A percentile compares a stretch with the other conserved stretches of the same genome.
Evolutionary conservation across 2,329 filamentous ascomycete genomes (phyloP).

Genomic region (Verticillium longisporum): DNA sequence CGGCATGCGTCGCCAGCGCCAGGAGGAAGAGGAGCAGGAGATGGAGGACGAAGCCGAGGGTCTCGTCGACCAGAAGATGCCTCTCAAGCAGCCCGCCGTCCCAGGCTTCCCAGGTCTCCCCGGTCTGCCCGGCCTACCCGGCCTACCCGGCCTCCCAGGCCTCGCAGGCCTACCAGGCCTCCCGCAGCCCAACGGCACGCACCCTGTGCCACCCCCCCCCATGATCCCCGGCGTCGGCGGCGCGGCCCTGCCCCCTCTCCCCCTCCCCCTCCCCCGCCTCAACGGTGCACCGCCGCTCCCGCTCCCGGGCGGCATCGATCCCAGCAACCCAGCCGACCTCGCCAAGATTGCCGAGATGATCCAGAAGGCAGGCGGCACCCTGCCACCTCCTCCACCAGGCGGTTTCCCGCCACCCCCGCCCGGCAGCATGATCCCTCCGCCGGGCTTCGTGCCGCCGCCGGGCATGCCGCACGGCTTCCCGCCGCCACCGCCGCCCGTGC

Average conservation of each 20-base stretch:
- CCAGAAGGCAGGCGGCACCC: slow-evolving; percentile 56
- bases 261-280: slow-evolving; percentile 44
- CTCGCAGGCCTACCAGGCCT: slow-evolving; percentile 26
- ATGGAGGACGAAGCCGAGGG: slow-evolving; percentile 89
- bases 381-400: slow-evolving; percentile 40
- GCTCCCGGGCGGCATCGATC: slow-evolving; percentile 46
- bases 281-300: slow-evolving; percentile 38
- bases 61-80: slow-evolving; percentile 84
- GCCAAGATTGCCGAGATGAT: slow-evolving; percentile 58
- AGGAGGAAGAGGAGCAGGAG: slow-evolving; percentile 92
- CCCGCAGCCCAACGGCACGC: slow-evolving; percentile 24
- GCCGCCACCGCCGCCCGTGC: slow-evolving; percentile 27
- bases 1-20: slow-evolving; percentile 68
- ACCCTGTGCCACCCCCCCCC: slow-evolving; percentile 25
- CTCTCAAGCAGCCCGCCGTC: slow-evolving; percentile 45
- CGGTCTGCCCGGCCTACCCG: slow-evolving; percentile 34
- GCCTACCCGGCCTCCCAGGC: slow-evolving; percentile 51
- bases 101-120: slow-evolving; percentile 52
- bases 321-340: slow-evolving; percentile 53
- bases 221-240: slow-evolving; percentile 44
- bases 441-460: slow-evolving; percentile 23
- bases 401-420: slow-evolving; percentile 37
- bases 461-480: slow-evolving; percentile 36
- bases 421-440: slow-evolving; percentile 35
- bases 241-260: slow-evolving; percentile 40